Percentiles rank a stretch among this genome's conserved stretches.
Evolutionary conservation across 495 filamentous ascomycete species (phyloP).

Genomic region (Xylaria telfairii): DNA sequence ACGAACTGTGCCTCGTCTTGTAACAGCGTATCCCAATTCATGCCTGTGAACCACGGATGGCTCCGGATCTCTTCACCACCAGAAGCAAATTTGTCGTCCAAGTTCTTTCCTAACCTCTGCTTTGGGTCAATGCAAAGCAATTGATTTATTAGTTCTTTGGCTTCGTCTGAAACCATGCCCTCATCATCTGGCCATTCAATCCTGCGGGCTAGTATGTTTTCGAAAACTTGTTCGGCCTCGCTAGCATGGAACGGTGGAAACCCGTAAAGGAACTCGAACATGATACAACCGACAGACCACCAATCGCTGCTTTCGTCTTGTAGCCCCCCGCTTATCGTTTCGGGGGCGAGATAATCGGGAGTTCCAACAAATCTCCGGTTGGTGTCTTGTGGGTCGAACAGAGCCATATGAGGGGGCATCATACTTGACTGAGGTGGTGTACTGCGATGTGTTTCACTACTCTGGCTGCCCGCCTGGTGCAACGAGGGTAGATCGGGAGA

Average conservation of each 20-base stretch:
- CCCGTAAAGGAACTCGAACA: conserved; percentile 94
- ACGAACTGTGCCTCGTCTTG: conserved; percentile 95
- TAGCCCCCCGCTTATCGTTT: conserved; percentile 92
- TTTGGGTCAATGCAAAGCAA: conserved; percentile 83
- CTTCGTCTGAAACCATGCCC: conserved; percentile 76
- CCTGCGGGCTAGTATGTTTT: conserved; percentile 87
- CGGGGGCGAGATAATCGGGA: conserved; percentile 94
- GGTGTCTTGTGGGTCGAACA: conserved; percentile 94
- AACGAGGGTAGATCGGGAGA: conserved; percentile 75
- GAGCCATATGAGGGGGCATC: conserved; percentile 92
- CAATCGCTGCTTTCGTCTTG: conserved; percentile 99
- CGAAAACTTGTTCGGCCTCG: conserved; percentile 92
- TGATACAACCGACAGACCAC: conserved; percentile 97
- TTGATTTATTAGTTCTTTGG: conserved; percentile 90
- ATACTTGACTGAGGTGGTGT: conserved; percentile 77
- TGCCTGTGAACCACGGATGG: conserved; percentile 86
- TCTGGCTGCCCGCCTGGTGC: conserved; percentile 65
- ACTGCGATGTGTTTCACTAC: conserved; percentile 47
- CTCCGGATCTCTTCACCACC: conserved; percentile 89
- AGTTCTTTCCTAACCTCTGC: conserved; percentile 83
- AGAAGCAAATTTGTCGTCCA: conserved; percentile 73
- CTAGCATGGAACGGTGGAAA: conserved; percentile 90
- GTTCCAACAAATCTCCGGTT: conserved; percentile 95
- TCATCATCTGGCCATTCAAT: conserved; percentile 88
- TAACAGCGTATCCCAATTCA: conserved; percentile 88